These are phyloP conservation scores for Ganoderma leucocontextum DNA, from an alignment of 1,284 basidiomycete genomes.

Conservation along the genomic window DNA sequence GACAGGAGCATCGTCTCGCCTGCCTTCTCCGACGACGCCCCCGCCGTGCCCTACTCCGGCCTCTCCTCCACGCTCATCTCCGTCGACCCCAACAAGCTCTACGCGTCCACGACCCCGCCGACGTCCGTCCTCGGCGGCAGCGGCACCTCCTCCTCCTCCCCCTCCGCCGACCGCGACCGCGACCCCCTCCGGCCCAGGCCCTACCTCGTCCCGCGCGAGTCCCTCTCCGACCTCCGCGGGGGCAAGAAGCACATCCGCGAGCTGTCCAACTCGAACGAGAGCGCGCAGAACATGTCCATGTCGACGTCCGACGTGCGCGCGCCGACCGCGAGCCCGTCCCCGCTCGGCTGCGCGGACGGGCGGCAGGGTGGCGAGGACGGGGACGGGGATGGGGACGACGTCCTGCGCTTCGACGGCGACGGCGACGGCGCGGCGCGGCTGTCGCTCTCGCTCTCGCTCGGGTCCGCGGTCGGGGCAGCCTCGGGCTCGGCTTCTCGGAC, in stretches of 20 bases:
- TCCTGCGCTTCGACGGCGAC: not conserved
- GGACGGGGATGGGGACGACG: not conserved
- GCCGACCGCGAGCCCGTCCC: slow-evolving; percentile 3
- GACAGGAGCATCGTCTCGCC: slow-evolving; percentile 2
- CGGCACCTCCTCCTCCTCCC: not conserved
- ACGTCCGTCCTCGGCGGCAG: slow-evolving; percentile 3
- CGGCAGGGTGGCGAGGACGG: too few relatives aligned
- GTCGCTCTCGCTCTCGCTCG: not conserved
- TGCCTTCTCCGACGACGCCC: not conserved
- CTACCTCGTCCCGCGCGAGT: slow-evolving; percentile 6
- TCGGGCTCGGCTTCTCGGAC: not conserved
- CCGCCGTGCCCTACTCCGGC: not conserved
- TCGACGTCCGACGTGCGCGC: not conserved
- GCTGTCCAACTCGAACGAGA: slow-evolving; percentile 1
- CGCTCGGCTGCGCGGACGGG: not conserved
- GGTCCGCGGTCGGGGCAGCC: not conserved
- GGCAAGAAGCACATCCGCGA: slow-evolving; percentile 1
- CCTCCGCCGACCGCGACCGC: not conserved
- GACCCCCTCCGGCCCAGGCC: not conserved
- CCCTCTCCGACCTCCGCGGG: not conserved
- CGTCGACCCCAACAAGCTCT: slow-evolving; percentile 38
- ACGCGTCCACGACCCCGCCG: slow-evolving; percentile 39
- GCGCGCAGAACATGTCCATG: not conserved
- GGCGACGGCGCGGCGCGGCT: not conserved
- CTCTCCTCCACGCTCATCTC: slow-evolving; percentile 23